These are phyloP conservation scores for Sungouiozyma ichnusensis DNA, from an alignment of 805 yeast genomes.

Conservation along the genomic window DNA sequence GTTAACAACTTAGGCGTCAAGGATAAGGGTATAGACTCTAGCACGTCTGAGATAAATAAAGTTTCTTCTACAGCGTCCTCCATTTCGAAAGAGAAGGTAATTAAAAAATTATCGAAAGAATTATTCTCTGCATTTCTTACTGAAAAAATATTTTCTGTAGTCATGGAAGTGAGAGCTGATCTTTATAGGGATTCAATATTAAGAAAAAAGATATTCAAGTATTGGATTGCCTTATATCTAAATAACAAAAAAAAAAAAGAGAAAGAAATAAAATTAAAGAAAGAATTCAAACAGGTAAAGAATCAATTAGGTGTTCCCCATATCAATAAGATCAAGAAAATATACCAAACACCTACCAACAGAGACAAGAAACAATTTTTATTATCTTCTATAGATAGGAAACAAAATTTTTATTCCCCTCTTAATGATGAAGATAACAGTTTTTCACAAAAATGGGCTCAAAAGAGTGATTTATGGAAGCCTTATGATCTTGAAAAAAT, in stretches of 20 bases:
- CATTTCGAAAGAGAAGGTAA: conserved; percentile 7
- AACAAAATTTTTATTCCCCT: conserved; percentile 15
- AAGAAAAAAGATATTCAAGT: not conserved
- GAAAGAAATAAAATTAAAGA: conserved; percentile 24
- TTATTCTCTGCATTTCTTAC: conserved; percentile 50
- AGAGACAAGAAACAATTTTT: conserved; percentile 12
- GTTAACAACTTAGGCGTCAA: not conserved
- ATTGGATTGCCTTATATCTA: not conserved
- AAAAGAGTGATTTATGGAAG: conserved; percentile 37
- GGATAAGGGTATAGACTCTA: no score
- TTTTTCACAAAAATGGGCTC: conserved; percentile 26
- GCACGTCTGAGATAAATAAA: not conserved
- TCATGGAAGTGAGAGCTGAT: conserved; percentile 39
- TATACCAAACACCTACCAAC: conserved; percentile 13
- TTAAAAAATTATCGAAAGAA: conserved; percentile 38
- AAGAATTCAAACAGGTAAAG: conserved; percentile 31
- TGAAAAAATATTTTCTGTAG: conserved; percentile 40
- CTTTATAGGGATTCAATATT: conserved; percentile 19
- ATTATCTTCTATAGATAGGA: conserved; percentile 15
- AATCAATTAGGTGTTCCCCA: conserved; percentile 30
- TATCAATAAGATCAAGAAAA: conserved; percentile 15
- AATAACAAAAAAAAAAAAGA: conserved; percentile 28
- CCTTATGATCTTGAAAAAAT: conserved; percentile 34
- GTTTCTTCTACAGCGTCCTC: not conserved
- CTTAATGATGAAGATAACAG: conserved; percentile 22